Base-by-base conservation (phyloP, 2,329 filamentous ascomycete genomes). In the Ilyonectria mors-panacis region DNA sequence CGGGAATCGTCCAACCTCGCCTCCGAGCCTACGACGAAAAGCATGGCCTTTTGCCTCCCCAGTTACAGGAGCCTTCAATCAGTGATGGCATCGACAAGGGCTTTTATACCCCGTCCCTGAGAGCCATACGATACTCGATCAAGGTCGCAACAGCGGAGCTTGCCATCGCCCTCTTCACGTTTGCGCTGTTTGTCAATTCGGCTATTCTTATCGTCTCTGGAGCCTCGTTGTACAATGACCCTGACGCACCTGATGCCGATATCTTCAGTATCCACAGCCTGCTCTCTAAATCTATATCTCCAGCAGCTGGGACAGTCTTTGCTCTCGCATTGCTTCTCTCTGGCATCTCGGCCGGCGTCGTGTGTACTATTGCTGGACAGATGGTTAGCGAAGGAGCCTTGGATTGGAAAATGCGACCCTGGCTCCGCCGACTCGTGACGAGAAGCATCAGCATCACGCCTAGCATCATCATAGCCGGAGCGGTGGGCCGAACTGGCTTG, bases 331-430 rank as follows among this genome's bases (percentile, higher is more conserved):
- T 97, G 1, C 86, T 97, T 0, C 87, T 97, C 1, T 95, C 92
- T 0, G 94, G 94, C 9, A 87, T 94, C 13, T 93, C 91, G 0
- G 94, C 94, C 0, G 94, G 94, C 6, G 93, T 97, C 39, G 92
- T 97, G 2, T 97, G 94, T 82, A 97, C 94, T 1, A 96, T 97
- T 72, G 89, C 94, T 0, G 94, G 94, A 0, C 94, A 97, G 79
- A 96, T 97, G 91, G 92, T 97, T 23, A 91, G 90, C 69, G 94
- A 97, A 78, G 94, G 94, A 7, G 93, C 94, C 67, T 79, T 97
- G 50, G 89, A 89, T 53, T 94, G 93, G 92, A 89, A 82, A 6
- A 80, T 95, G 35, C 85, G 86, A 67, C 94, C 94, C 0, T 97
- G 94, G 94, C 75, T 95, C 10, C 91, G 94, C 2, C 87, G 94